Evolutionary conservation across 2,329 filamentous ascomycete species (phyloP).

Genomic region (Podosphaera leucotricha): DNA sequence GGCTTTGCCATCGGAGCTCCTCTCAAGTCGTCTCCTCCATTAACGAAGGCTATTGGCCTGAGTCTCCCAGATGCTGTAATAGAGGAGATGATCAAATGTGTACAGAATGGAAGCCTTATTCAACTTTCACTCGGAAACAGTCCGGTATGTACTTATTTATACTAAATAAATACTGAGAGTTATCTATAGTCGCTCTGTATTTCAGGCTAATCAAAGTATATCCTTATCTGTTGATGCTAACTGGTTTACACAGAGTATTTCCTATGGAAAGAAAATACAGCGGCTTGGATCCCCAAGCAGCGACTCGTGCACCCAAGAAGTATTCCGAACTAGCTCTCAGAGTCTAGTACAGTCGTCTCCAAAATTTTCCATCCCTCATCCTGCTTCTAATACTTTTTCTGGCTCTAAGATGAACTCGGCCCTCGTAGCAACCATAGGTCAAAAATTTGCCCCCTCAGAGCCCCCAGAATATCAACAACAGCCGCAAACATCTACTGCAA

Average conservation of each 20-base stretch:
- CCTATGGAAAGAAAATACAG: constrained; percentile 28
- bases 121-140: constrained; percentile 31
- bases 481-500: constrained; percentile 7
- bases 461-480: constrained; percentile 1
- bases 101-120: constrained; percentile 30
- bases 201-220: too few species aligned
- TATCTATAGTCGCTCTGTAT: too few species aligned
- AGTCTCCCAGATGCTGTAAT: constrained; percentile 33
- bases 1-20: constrained; percentile 29
- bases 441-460: constrained; percentile 1
- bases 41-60: constrained; percentile 26
- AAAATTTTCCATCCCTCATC: not conserved
- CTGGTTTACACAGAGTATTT: constrained; percentile 22
- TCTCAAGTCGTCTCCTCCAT: constrained; percentile 21
- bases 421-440: not conserved
- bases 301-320: not conserved
- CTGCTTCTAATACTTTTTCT: not conserved
- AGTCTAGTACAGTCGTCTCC: not conserved
- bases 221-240: too few species aligned
- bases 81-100: constrained; percentile 36
- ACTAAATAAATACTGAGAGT: not conserved
- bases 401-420: not conserved
- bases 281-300: constrained; percentile 20
- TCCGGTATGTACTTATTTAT: constrained; percentile 27
- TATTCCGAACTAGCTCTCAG: not conserved